Conservation (phyloP, 2,329 filamentous ascomycete genomes). For the Colletotrichum sublineola region DNA sequence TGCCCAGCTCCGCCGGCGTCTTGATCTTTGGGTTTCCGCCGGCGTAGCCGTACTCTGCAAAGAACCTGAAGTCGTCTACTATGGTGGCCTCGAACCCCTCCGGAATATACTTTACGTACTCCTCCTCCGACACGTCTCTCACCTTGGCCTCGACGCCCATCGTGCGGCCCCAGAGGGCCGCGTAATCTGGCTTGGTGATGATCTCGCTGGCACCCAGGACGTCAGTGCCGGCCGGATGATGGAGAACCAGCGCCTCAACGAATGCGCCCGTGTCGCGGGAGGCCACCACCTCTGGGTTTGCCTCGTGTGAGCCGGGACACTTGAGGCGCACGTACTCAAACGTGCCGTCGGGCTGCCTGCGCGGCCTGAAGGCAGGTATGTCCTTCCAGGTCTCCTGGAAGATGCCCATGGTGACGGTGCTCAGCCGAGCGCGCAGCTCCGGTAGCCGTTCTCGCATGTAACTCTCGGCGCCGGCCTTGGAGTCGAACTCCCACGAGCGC, state of each 20-base stretch:
- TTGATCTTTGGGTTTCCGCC: conserved; percentile 36
- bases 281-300: conserved; percentile 31
- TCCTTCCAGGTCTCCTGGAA: conserved; percentile 41
- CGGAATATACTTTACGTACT: conserved; percentile 34
- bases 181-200: conserved; percentile 35
- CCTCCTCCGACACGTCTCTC: conserved; percentile 32
- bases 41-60: conserved; percentile 42
- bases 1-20: conserved; percentile 33
- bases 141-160: conserved; percentile 34
- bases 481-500: conserved; percentile 29
- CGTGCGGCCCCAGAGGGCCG: conserved; percentile 32
- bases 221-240: conserved; percentile 35
- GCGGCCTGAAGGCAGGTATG: conserved; percentile 30
- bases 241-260: conserved; percentile 40
- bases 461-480: conserved; percentile 22
- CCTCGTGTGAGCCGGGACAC: neutral
- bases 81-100: conserved; percentile 19
- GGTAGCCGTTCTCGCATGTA: conserved; percentile 31
- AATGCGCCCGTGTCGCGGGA: conserved; percentile 42
- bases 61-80: conserved; percentile 31
- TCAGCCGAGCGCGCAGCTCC: conserved; percentile 35
- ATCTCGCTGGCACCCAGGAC: conserved; percentile 33
- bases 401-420: conserved; percentile 40
- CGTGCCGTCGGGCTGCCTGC: conserved; percentile 37
- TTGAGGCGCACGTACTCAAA: conserved; percentile 25